These are phyloP conservation scores for Ceratobasidium sp. DNA, from an alignment of 1,284 basidiomycete genomes.

Conservation along the genomic window DNA sequence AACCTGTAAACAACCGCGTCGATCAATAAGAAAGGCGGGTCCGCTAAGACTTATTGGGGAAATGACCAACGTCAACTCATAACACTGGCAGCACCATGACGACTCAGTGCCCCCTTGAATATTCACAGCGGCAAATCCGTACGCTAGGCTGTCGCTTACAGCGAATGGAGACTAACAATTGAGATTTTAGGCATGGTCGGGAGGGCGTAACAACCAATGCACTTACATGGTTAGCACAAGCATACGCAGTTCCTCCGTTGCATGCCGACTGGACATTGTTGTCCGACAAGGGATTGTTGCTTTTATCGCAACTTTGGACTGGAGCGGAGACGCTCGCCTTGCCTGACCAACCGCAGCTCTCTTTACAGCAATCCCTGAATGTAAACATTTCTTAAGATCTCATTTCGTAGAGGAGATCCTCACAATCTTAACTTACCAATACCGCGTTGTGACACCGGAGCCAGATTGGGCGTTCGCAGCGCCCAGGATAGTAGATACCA, in stretches of 20 bases:
- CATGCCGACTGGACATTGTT: conserved; percentile 47
- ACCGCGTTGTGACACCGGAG: conserved; percentile 48
- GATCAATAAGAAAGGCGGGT: background rate
- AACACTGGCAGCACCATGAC: conserved; percentile 50
- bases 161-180: conserved; percentile 46
- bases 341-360: conserved; percentile 50
- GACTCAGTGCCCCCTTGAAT: conserved; percentile 46
- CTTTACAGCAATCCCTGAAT: conserved; percentile 50
- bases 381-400: background rate
- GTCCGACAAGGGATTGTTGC: conserved; percentile 46
- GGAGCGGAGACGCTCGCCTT: conserved; percentile 48
- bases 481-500: background rate
- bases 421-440: conserved; percentile 45
- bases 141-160: conserved; percentile 48
- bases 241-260: conserved; percentile 47
- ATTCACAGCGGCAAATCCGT: conserved; percentile 50
- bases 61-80: conserved; percentile 47
- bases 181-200: background rate
- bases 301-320: conserved; percentile 49
- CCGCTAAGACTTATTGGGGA: background rate
- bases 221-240: conserved; percentile 47
- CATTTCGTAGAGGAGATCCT: background rate
- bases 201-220: background rate
- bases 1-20: conserved; percentile 35
- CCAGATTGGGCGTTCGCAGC: conserved; percentile 47